Evolutionary conservation across 139 green algal genomes (phyloP), one percentile per base, ranked within the genome.

Genomic region (Coelastrella sp.): DNA sequence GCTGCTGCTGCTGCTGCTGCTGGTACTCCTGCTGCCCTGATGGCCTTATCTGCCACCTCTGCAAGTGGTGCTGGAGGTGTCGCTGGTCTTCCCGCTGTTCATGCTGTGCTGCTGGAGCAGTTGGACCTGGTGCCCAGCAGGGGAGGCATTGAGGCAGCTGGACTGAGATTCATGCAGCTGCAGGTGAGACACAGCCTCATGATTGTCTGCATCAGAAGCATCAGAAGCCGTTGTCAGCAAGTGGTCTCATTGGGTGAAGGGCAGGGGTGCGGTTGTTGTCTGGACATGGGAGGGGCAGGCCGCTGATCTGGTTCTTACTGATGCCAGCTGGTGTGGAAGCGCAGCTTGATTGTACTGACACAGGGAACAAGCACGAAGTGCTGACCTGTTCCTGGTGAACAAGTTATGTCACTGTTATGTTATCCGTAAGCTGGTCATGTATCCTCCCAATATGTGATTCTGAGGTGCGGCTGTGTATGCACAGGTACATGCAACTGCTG

Each of bases 81-180:
- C 76, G 60, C 60, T 76, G 78, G 59, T 3, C 38, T 77, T 25
- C 79, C 59, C 1, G 21, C 66, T 51, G 23, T 85, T 51, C 79
- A 85, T 34, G 15, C 13, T n/a, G 34, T 78, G 64, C 79, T 85
- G 79, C 64, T 79, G 63, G 27, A 79, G 64, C 48, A 78, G 13
- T 48, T 85, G 17, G 79, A 85, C 48, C 79, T 85, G 64, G 64
- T 85, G 64, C 64, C 63, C 23, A 79, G 45, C 48, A 48, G 35
- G 25, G 79, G 64, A 4, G 77, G 77, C n/a, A 13, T 85, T 25
- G 64, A 85, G 45, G 79, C 79, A 41, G 79, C 79, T 8, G 45
- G 45, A 2, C 50, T 85, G 19, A 23, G 64, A 3, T 79, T 85
- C 63, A 35, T 78, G 66, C 79, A 78, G 48, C 64, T 85, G 79